These are phyloP conservation scores for Pittosporum tobira DNA, from an alignment of 129 eudicot species.

Conservation along the genomic window DNA sequence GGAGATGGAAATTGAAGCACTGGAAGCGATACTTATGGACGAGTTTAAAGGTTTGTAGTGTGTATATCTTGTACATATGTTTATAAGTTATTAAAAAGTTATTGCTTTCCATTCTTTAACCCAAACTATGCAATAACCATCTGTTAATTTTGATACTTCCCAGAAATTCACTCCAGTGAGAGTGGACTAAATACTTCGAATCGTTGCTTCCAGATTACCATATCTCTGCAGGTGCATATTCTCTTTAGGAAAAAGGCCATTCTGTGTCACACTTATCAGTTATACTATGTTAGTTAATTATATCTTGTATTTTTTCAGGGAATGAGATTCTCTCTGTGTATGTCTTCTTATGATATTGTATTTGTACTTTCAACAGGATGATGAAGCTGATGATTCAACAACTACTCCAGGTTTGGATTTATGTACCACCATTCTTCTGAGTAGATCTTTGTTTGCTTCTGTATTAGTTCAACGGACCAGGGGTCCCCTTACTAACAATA, in stretches of 20 bases:
- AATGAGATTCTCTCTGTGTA: neutral
- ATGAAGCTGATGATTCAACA: slow-evolving; percentile 46
- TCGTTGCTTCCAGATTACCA: slow-evolving; percentile 44
- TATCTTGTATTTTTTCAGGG: neutral
- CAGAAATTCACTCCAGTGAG: slow-evolving; percentile 41
- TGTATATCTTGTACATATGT: neutral
- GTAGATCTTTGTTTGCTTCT: neutral
- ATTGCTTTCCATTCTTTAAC: neutral
- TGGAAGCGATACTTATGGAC: slow-evolving; percentile 79
- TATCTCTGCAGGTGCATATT: slow-evolving; percentile 52
- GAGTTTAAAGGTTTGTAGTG: slow-evolving; percentile 58
- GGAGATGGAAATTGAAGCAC: slow-evolving; percentile 95
- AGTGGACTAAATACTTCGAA: slow-evolving; percentile 44
- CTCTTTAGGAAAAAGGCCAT: neutral
- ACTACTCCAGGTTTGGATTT: slow-evolving; percentile 43
- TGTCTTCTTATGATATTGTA: neutral
- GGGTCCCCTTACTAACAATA: neutral
- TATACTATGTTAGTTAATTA: neutral
- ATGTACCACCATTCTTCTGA: neutral
- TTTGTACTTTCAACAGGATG: slow-evolving; percentile 41
- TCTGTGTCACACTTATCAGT: neutral
- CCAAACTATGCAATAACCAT: neutral
- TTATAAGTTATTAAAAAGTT: neutral
- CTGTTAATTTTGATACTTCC: neutral
- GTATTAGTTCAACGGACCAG: slow-evolving; percentile 9